Percentiles rank a stretch among this genome's conserved stretches.
Evolutionary conservation across 2,329 filamentous ascomycete species (phyloP).

Genomic region (Pseudogymnoascus sp.): DNA sequence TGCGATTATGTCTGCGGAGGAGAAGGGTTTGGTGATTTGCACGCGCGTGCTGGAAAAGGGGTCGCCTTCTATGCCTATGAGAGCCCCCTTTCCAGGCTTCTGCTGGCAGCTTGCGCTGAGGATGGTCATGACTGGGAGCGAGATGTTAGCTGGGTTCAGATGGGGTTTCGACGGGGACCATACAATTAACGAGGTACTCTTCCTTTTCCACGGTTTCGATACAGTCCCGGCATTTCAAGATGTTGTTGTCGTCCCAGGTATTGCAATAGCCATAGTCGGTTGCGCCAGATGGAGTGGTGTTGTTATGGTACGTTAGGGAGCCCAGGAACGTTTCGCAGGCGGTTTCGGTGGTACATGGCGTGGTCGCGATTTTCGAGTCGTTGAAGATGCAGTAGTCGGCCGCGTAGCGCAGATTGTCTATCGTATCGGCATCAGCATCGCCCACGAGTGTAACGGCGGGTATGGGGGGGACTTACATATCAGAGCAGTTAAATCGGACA

Average conservation of each 20-base stretch:
- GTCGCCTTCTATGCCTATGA: constrained; percentile 22
- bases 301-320: constrained; percentile 20
- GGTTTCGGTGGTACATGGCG: constrained; percentile 21
- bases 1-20: background rate
- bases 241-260: constrained; percentile 16
- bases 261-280: constrained; percentile 24
- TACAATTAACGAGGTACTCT: constrained; percentile 20
- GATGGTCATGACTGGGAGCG: constrained; percentile 21
- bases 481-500: constrained; percentile 25
- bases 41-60: constrained; percentile 23
- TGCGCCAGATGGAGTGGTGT: constrained; percentile 17
- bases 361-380: constrained; percentile 19
- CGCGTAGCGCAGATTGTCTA: constrained; percentile 27
- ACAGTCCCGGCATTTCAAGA: constrained; percentile 19
- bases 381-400: constrained; percentile 23
- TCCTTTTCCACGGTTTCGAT: constrained; percentile 11
- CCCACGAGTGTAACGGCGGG: background rate
- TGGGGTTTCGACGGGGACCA: constrained; percentile 1
- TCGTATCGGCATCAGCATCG: background rate
- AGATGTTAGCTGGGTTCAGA: background rate
- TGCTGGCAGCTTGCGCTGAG: constrained; percentile 25
- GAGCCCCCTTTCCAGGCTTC: constrained; percentile 16
- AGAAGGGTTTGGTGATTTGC: constrained; percentile 16
- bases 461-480: constrained; percentile 22
- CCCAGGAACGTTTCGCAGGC: constrained; percentile 22